Conservation (phyloP, 2,329 filamentous ascomycete species). For the Colletotrichum sp. region DNA sequence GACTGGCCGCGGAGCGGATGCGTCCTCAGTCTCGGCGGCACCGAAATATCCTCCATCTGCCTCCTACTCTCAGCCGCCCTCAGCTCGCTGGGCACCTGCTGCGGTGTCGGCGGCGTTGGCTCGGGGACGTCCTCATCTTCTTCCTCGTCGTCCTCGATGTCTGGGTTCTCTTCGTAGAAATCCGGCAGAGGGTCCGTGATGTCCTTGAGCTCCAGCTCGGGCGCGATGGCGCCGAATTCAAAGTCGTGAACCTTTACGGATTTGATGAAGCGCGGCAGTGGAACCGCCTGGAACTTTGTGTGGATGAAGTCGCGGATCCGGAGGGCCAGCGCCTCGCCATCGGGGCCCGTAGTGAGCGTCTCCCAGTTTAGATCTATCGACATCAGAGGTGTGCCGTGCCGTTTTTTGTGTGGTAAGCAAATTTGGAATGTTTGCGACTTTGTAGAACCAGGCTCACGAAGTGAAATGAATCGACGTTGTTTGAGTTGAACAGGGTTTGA, state of each 20-base stretch:
- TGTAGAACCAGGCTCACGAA: background rate
- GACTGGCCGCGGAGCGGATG: constrained; percentile 27
- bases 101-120: background rate
- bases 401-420: background rate
- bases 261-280: constrained; percentile 93
- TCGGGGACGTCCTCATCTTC: constrained; percentile 42
- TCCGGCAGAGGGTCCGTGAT: constrained; percentile 95
- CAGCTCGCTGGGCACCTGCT: constrained; percentile 18
- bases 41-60: constrained; percentile 6
- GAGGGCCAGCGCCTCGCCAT: constrained; percentile 84
- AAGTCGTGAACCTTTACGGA: constrained; percentile 95
- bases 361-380: constrained; percentile 99
- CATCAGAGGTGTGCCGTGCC: constrained; percentile 59
- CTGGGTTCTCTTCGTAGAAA: constrained; percentile 87
- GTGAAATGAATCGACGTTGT: background rate
- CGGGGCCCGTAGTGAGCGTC: constrained; percentile 85
- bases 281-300: constrained; percentile 91
- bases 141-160: constrained; percentile 54
- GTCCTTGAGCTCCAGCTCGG: constrained; percentile 91
- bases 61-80: constrained; percentile 24
- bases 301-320: constrained; percentile 93
- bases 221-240: constrained; percentile 84
- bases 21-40: constrained; percentile 47
- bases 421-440: background rate
- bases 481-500: background rate